Conservation (phyloP, 1,284 basidiomycete species). For the Moniliella sp. region DNA sequence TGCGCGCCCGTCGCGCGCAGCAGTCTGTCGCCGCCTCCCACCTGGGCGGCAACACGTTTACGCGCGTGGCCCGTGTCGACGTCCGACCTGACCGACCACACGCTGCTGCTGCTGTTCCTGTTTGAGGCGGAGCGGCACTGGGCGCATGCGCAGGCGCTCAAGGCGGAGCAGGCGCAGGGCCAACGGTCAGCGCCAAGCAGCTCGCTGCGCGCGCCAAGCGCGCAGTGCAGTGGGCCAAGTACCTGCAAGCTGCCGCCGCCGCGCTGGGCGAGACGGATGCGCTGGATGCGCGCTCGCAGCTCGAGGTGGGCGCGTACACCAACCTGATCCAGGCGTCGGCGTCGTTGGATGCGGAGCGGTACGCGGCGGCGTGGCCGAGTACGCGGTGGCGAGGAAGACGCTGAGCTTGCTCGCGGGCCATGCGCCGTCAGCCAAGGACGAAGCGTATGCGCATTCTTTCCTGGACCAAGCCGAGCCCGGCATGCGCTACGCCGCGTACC, state of each 20-base stretch:
- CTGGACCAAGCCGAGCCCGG: constrained; percentile 71
- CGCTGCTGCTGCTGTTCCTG: constrained; percentile 52
- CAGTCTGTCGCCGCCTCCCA: not conserved
- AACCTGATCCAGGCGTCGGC: constrained; percentile 42
- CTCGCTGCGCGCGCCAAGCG: constrained; percentile 62
- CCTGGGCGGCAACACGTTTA: not conserved
- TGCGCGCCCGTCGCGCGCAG: not conserved
- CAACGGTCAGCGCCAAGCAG: constrained; percentile 43
- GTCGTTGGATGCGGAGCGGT: constrained; percentile 41
- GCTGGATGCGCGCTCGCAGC: constrained; percentile 3
- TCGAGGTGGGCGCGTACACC: constrained; percentile 40
- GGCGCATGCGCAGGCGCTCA: constrained; percentile 64
- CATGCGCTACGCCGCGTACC: constrained; percentile 76
- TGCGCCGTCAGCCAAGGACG: constrained; percentile 59
- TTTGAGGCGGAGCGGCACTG: constrained; percentile 80
- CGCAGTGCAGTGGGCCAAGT: constrained; percentile 59
- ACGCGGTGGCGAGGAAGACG: constrained; percentile 57
- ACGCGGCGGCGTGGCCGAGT: constrained; percentile 50
- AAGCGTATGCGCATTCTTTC: constrained; percentile 65
- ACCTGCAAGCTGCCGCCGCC: constrained; percentile 47
- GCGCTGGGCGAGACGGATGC: constrained; percentile 7
- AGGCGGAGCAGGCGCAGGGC: constrained; percentile 40
- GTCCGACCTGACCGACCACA: not conserved
- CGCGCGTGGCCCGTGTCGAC: not conserved
- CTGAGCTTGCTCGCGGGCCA: constrained; percentile 50